Percentiles rank a stretch among this genome's conserved stretches.
Conservation (phyloP, 805 yeast genomes). For the Priceomyces haplophilus region DNA sequence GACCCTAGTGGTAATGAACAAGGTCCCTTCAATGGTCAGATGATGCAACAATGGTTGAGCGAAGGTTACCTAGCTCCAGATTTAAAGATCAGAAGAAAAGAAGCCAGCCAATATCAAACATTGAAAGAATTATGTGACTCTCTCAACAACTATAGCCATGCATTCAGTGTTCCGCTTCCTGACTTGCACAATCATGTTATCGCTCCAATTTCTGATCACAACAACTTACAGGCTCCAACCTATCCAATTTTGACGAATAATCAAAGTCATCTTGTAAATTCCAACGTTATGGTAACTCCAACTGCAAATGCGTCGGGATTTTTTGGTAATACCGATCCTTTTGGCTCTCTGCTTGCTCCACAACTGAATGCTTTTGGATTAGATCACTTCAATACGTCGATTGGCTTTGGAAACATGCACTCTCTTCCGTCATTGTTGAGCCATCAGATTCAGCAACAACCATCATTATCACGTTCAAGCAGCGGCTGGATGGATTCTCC, state of each 20-base stretch:
- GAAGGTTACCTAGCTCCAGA: conserved; percentile 56
- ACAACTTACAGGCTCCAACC: conserved; percentile 22
- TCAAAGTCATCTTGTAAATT: conserved; percentile 23
- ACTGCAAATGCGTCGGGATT: conserved; percentile 13
- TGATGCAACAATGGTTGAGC: conserved; percentile 78
- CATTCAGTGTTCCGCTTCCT: conserved; percentile 62
- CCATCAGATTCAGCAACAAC: conserved; percentile 30
- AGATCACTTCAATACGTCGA: conserved; percentile 18
- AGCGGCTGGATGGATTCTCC: conserved; percentile 38
- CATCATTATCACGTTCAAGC: conserved; percentile 30
- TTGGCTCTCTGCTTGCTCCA: conserved; percentile 13
- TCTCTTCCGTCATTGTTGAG: conserved; percentile 34
- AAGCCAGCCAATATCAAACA: conserved; percentile 47
- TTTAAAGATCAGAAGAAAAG: conserved; percentile 57
- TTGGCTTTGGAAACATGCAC: conserved; percentile 15
- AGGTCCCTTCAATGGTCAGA: conserved; percentile 73
- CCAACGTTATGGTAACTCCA: conserved; percentile 22
- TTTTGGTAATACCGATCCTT: conserved; percentile 25
- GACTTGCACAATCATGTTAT: conserved; percentile 10
- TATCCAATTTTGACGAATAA: conserved; percentile 26
- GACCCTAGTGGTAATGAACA: conserved; percentile 70
- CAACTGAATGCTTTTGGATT: conserved; percentile 21
- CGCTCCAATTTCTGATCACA: conserved; percentile 1
- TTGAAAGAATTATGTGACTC: conserved; percentile 51
- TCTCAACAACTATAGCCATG: conserved; percentile 50